phyloP scores from a whole-genome alignment of 345 rosid genomes.

The Aurinia saxatilis region DNA sequence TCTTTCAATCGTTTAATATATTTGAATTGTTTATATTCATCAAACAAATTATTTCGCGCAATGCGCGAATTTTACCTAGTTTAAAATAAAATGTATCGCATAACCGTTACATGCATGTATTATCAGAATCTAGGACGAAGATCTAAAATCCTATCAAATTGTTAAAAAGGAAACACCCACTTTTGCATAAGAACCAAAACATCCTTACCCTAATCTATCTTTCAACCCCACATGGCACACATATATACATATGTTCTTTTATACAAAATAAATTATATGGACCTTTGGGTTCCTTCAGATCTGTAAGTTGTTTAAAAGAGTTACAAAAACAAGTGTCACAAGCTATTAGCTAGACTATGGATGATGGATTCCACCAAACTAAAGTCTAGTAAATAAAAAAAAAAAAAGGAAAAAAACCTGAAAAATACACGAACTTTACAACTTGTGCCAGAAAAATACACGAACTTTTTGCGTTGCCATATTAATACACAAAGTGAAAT shows the following conservation, averaged over 20 bases:
- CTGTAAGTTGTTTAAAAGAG: not conserved
- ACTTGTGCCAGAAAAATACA: too few species aligned
- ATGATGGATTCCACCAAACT: constrained; percentile 5
- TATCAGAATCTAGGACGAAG: not conserved
- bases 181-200: not conserved
- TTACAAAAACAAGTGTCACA: not conserved
- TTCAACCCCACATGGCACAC: not conserved
- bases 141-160: not conserved
- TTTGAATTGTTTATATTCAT: too few species aligned
- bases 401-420: too few species aligned
- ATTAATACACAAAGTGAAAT: too few species aligned
- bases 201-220: not conserved
- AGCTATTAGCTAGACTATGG: not conserved
- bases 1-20: too few species aligned
- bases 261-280: not conserved
- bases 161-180: not conserved
- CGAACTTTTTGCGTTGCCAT: too few species aligned
- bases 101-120: not conserved
- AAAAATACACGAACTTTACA: too few species aligned
- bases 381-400: too few species aligned
- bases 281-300: not conserved
- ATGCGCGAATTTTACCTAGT: too few species aligned
- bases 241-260: not conserved
- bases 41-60: too few species aligned
- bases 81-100: not conserved